Percentiles rank a stretch among this genome's conserved stretches.
Evolutionary conservation across 1,284 basidiomycete species (phyloP).

Genomic region (Stereum hirsutum): DNA sequence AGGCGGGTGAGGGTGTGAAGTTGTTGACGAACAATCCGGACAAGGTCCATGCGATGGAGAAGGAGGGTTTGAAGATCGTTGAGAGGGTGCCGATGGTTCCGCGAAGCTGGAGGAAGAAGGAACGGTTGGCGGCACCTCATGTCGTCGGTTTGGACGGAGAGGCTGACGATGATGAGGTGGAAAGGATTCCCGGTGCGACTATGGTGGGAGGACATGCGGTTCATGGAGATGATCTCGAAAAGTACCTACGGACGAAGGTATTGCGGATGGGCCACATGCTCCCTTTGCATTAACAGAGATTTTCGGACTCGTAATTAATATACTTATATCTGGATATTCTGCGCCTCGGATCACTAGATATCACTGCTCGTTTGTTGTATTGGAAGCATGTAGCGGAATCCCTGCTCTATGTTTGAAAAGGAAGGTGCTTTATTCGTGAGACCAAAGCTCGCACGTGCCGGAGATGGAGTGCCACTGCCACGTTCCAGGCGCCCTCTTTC

Average conservation of each 20-base stretch:
- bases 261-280: constrained; percentile 95
- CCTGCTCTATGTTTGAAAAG: too few species aligned
- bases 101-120: constrained; percentile 69
- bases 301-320: not conserved
- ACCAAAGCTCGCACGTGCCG: too few species aligned
- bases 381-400: too few species aligned
- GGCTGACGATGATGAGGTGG: constrained; percentile 26
- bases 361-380: too few species aligned
- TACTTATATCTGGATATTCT: not conserved
- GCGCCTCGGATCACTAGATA: not conserved
- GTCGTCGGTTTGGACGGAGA: constrained; percentile 14
- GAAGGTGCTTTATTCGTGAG: too few species aligned
- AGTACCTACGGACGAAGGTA: constrained; percentile 94
- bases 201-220: constrained; percentile 79
- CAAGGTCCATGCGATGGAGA: constrained; percentile 84
- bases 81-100: constrained; percentile 96
- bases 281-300: constrained; percentile 34
- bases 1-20: constrained; percentile 54
- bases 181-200: constrained; percentile 61
- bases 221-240: constrained; percentile 84
- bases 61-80: constrained; percentile 73
- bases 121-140: constrained; percentile 19
- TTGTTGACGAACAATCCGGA: constrained; percentile 98
- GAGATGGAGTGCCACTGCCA: too few species aligned
- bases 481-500: too few species aligned